Conservation (phyloP, 176 grass and related monocot species). For the Leersia perrieri region DNA sequence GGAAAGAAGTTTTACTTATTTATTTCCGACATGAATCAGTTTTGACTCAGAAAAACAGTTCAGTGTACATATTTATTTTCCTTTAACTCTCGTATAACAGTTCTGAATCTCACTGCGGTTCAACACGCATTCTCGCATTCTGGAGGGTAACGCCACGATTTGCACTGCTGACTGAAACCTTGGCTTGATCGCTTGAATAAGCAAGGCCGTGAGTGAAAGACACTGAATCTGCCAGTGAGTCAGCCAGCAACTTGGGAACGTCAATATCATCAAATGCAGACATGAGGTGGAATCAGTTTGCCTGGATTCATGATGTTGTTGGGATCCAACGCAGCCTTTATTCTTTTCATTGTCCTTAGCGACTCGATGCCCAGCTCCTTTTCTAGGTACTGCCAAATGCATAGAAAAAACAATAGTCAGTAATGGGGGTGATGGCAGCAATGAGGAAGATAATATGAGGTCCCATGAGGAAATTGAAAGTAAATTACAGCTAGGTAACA, state of each 20-base stretch:
- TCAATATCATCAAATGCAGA: constrained; percentile 59
- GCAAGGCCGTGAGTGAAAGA: background rate
- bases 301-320: constrained; percentile 97
- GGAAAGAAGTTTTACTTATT: background rate
- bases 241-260: background rate
- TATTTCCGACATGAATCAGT: background rate
- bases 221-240: background rate
- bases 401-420: background rate
- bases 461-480: background rate
- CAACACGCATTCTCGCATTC: background rate
- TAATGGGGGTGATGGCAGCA: background rate
- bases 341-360: constrained; percentile 94
- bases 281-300: constrained; percentile 89
- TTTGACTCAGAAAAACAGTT: background rate
- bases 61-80: background rate
- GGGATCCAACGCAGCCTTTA: constrained; percentile 85
- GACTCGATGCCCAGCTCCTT: constrained; percentile 90
- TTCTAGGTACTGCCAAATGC: constrained; percentile 76
- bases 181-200: background rate
- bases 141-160: background rate
- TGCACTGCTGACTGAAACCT: background rate
- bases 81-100: background rate
- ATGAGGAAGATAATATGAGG: background rate
- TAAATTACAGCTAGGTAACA: background rate
- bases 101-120: background rate